Base-by-base conservation (phyloP, 78 protist species). In the Pigoraptor vietnamica region DNA sequence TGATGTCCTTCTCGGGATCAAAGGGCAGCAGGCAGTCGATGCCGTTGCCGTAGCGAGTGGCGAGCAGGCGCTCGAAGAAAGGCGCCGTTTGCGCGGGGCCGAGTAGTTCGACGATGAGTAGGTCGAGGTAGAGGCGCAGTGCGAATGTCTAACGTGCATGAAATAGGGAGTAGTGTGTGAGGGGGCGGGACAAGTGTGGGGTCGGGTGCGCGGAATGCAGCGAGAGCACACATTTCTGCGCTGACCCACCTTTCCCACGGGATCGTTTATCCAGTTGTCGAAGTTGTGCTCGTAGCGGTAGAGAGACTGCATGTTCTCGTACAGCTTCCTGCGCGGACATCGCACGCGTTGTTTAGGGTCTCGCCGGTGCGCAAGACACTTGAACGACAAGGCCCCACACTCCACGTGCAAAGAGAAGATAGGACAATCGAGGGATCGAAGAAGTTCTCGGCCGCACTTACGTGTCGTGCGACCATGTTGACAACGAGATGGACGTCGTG, bases 391-490 rank as follows among this genome's bases (percentile, higher is more conserved):
- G n/a, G n/a, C n/a, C n/a, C n/a, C n/a, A n/a, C n/a, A n/a, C n/a
- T n/a, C n/a, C n/a, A n/a, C n/a, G n/a, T n/a, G n/a, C n/a, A n/a
- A n/a, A n/a, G n/a, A n/a, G n/a, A n/a, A n/a, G n/a, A n/a, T n/a
- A n/a, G n/a, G n/a, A n/a, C n/a, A n/a, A n/a, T n/a, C n/a, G n/a
- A n/a, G n/a, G n/a, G n/a, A n/a, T n/a, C n/a, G n/a, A n/a, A n/a
- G n/a, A 21, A 48, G 29, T 48, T 14, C 14, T 48, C 29, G 6
- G 6, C 67, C 6, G 14, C 6, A 48, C 35, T 19, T 21, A 10
- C 39, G 10, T 24, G 89, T 86, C 89, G 55, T 86, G 91, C 86
- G 91, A 89, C 38, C 36, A 55, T 19, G 91, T 38, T 9, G 91
- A 37, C 34, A 89, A n/a, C 2, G 86, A 55, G 40, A 55, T 37